Evolutionary conservation across 2,329 filamentous ascomycete species (phyloP), one percentile per base, ranked within the genome.

Genomic region (Xylariaceae sp.): DNA sequence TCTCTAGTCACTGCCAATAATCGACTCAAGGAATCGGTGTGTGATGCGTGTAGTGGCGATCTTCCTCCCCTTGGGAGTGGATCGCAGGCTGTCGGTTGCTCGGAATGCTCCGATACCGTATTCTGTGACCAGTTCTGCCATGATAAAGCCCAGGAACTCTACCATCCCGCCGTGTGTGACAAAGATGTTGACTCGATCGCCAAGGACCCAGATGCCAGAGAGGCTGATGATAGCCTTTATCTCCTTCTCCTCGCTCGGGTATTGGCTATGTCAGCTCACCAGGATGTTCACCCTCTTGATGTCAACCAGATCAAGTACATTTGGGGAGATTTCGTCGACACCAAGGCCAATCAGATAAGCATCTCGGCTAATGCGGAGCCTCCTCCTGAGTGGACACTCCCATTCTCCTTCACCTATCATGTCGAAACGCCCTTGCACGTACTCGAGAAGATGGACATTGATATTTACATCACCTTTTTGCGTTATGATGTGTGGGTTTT

Each of bases 1-100:
- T 93, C 89, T 8, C 76, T 95, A 7, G 70, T 98, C 31, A 95
- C 90, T 2, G 90, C 88, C 34, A 93, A 91, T 53, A 93, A 93
- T 60, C 82, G 89, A 22, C 76, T 93, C 11, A 89, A 94, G 59
- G 89, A 95, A 48, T 75, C 85, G 4, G 76, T 91, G 22, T 97
- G 91, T 64, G 91, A 97, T 63, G 89, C 89, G 12, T 97, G 91
- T 63, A 89, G 89, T 54, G 74, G 77, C 7, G 78, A 80, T 18
- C 74, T 94, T 4, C 87, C 86, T 1, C 73, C 74, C 0, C 66
- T 87, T 19, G 68, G 67, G 19, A 62, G 63, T 37, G 63, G 74
- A 8, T 68, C 57, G 37, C 64, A 58, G 41, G 75, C 71, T 13
- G 69, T 81, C 29, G 72, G 64, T 49, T 85, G 81, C 49, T 66